Percentiles rank a stretch among this genome's conserved stretches.
phyloP scores from a whole-genome alignment of 1,284 basidiomycete species.

The Malassezia sympodialis region DNA sequence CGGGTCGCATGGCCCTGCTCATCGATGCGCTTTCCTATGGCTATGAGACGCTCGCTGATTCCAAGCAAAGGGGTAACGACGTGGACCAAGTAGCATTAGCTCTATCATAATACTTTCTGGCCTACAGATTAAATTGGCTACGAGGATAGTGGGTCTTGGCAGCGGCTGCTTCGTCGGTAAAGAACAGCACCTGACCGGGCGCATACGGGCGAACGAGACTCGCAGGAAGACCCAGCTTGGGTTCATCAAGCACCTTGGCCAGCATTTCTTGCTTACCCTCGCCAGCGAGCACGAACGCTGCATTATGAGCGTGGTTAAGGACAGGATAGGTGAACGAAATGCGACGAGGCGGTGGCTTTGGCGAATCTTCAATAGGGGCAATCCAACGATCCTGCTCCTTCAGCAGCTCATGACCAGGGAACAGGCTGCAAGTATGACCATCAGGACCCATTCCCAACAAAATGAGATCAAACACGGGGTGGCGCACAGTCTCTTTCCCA shows the following conservation, averaged over 20 bases:
- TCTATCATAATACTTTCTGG: not conserved
- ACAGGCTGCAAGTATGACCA: constrained; percentile 91
- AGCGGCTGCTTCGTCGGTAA: constrained; percentile 38
- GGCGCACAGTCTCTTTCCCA: constrained; percentile 43
- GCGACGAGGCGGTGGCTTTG: constrained; percentile 80
- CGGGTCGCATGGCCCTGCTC: constrained; percentile 25
- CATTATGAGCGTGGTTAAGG: constrained; percentile 56
- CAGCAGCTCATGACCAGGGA: constrained; percentile 79
- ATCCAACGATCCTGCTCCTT: constrained; percentile 83
- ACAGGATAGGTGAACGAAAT: constrained; percentile 54
- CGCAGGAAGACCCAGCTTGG: constrained; percentile 70
- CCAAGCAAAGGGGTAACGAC: not conserved
- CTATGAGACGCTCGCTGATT: constrained; percentile 20
- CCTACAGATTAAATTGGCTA: constrained; percentile 7
- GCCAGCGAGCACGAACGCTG: constrained; percentile 79
- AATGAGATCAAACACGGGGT: constrained; percentile 48
- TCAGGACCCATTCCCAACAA: constrained; percentile 54
- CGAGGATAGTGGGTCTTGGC: constrained; percentile 28
- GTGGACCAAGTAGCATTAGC: constrained; percentile 9
- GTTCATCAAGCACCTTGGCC: constrained; percentile 64
- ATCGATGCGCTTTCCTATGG: constrained; percentile 31
- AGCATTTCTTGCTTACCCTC: constrained; percentile 73
- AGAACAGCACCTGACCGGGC: constrained; percentile 56
- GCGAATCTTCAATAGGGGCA: constrained; percentile 79
- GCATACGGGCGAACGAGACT: constrained; percentile 67